A percentile compares a stretch with the other conserved stretches of the same genome.
These are phyloP conservation scores for Shiraia sp. DNA, from an alignment of 2,329 filamentous ascomycete species.

Conservation along the genomic window DNA sequence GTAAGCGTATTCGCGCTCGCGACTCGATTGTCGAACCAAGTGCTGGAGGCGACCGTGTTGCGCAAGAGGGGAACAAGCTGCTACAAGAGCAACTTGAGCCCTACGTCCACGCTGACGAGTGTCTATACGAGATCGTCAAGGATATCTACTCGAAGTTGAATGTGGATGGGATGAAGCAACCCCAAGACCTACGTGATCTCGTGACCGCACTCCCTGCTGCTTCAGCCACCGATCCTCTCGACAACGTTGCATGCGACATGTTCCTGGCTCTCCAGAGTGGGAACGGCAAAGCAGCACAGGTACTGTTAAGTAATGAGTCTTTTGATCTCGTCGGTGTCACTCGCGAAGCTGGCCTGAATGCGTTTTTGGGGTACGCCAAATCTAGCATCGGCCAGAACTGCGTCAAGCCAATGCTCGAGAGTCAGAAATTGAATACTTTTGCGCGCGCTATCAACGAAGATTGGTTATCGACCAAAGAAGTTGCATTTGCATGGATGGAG, in stretches of 20 bases:
- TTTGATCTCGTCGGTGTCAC: slow-evolving; percentile 55
- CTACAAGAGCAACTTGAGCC: slow-evolving; percentile 59
- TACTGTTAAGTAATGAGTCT: slow-evolving; percentile 53
- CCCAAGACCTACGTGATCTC: slow-evolving; percentile 42
- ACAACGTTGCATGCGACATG: slow-evolving; percentile 50
- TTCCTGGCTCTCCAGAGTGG: slow-evolving; percentile 42
- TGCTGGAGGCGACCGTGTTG: slow-evolving; percentile 51
- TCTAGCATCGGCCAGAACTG: slow-evolving; percentile 47
- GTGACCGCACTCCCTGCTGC: slow-evolving; percentile 21
- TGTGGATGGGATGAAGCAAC: slow-evolving; percentile 51
- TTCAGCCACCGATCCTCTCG: slow-evolving; percentile 19
- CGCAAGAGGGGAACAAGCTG: slow-evolving; percentile 58
- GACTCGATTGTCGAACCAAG: slow-evolving; percentile 57
- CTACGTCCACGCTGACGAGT: slow-evolving; percentile 60
- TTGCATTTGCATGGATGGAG: slow-evolving; percentile 59
- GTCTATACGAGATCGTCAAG: slow-evolving; percentile 58
- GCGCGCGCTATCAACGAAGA: slow-evolving; percentile 50
- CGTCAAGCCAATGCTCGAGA: slow-evolving; percentile 45
- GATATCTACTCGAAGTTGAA: slow-evolving; percentile 57
- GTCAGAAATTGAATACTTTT: slow-evolving; percentile 48
- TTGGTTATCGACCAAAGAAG: slow-evolving; percentile 55
- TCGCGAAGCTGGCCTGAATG: slow-evolving; percentile 55
- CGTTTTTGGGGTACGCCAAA: slow-evolving; percentile 62
- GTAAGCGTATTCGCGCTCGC: slow-evolving; percentile 63
- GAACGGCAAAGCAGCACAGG: slow-evolving; percentile 50